Evolutionary conservation across 164 flowering plant genomes (phyloP), one percentile per base, ranked within the genome.

Genomic region (Taxillus chinensis): DNA sequence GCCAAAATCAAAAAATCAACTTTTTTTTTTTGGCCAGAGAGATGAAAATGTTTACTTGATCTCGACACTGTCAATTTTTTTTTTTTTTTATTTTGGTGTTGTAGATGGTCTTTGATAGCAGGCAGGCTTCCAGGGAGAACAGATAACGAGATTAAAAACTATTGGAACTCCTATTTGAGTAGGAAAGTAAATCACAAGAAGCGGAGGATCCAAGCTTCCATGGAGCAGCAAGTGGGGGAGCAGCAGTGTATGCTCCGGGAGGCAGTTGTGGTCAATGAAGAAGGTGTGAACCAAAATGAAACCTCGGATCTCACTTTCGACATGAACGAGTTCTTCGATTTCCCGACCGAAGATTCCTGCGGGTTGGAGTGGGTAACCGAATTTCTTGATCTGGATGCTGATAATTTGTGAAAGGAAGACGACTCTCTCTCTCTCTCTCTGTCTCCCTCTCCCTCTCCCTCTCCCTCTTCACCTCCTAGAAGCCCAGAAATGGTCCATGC

Each of bases 111-210:
- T 2, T 55, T 74, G 62, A 78, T 75, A 16, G 81, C 81, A 3
- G 75, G 75, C 55, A 74, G 75, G 53, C 69, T 77, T 61, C 80
- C 80, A 46, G 80, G 78, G 39, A 53, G 78, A 60, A 75, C 78
- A 7, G 72, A 75, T 49, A 71, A 75, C 46, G 78, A 75, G 39
- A 74, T 74, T 0, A 77, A 77, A 64, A 77, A 77, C 54, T 71
- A 74, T 62, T 74, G 80, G 78, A 77, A 77, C 68, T 72, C 78
- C 68, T 76, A 78, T 75, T 72, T 75, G 76, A 72, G 78, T 71
- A 78, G 72, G 60, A 78, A 72, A 59, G 46, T 70, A 55, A 70
- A 27, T 27, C 27, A 64, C 42, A 67, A 71, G 8, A 48, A 59
- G 6, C 64, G 65, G 41, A 65, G 51, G 37, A 64, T 5, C 8